Percentiles rank a stretch among this genome's conserved stretches.
These are phyloP conservation scores for Irpex sp. DNA, from an alignment of 1,284 basidiomycete genomes.

Conservation along the genomic window DNA sequence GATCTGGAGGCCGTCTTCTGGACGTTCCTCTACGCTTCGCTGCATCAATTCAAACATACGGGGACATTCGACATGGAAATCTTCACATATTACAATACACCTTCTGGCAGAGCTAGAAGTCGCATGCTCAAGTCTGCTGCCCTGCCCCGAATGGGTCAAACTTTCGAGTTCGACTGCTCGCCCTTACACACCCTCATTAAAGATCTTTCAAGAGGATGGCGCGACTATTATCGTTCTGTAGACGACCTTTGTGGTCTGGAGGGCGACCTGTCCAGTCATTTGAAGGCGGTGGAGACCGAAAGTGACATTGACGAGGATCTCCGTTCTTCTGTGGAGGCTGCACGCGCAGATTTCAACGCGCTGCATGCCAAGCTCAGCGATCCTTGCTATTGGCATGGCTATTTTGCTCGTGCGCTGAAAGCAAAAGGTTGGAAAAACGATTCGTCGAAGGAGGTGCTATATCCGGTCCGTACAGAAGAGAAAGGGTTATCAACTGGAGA, in stretches of 20 bases:
- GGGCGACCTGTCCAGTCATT: no score
- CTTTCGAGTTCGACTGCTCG: no score
- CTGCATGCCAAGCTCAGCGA: not conserved
- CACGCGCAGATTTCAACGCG: not conserved
- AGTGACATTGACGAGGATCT: not conserved
- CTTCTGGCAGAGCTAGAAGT: not conserved
- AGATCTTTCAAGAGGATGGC: no score
- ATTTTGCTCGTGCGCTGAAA: not conserved
- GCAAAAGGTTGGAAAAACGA: not conserved
- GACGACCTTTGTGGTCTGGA: no score
- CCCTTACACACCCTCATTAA: no score
- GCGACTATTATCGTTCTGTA: no score
- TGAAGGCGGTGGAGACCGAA: not conserved
- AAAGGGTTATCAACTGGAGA: not conserved
- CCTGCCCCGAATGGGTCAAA: not conserved
- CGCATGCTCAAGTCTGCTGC: not conserved
- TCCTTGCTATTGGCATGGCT: not conserved
- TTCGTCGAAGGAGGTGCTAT: not conserved
- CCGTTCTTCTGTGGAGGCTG: not conserved
- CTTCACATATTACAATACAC: not conserved
- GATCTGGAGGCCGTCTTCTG: conserved; percentile 33
- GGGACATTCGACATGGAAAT: not conserved
- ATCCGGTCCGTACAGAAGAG: not conserved
- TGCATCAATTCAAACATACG: not conserved
- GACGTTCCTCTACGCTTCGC: conserved; percentile 18